Evolutionary conservation across 345 rosid genomes (phyloP).

Genomic region (Eucalyptus paniculata): DNA sequence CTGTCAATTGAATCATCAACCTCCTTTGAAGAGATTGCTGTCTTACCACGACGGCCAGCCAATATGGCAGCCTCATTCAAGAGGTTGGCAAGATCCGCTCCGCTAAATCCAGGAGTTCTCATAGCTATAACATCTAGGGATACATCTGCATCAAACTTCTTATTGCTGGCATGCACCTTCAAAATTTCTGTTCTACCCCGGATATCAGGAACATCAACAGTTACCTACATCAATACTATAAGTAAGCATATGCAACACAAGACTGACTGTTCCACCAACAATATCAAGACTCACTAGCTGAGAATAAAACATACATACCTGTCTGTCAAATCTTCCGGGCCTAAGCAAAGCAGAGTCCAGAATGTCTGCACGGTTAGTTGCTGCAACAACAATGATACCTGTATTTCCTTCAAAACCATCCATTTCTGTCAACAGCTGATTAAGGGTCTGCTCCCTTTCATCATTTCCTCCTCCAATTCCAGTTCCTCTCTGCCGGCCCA

Average conservation of each 20-base stretch:
- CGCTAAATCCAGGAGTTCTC: conserved; percentile 99
- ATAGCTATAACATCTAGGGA: conserved; percentile 88
- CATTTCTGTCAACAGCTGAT: conserved; percentile 96
- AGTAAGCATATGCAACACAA: neutral
- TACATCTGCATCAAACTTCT: conserved; percentile 80
- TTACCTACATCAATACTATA: conserved; percentile 33
- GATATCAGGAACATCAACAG: conserved; percentile 87
- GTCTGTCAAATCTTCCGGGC: conserved; percentile 95
- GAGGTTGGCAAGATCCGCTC: conserved; percentile 97
- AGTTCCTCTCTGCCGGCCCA: conserved; percentile 91
- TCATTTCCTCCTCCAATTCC: conserved; percentile 98
- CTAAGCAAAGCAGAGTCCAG: conserved; percentile 87
- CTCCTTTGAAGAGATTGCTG: conserved; percentile 82
- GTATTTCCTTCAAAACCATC: conserved; percentile 98
- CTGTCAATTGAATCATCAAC: conserved; percentile 96
- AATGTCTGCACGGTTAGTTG: conserved; percentile 92
- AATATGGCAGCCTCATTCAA: conserved; percentile 94
- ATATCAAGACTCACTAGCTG: neutral
- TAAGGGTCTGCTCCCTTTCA: conserved; percentile 96
- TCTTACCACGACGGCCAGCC: conserved; percentile 84
- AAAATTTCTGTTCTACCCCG: conserved; percentile 87
- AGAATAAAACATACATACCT: conserved; percentile 20
- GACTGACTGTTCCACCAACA: neutral
- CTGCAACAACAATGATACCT: conserved; percentile 85
- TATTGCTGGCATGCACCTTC: conserved; percentile 82